Conservation (phyloP, 345 rosid genomes). For the Heritiera littoralis region DNA sequence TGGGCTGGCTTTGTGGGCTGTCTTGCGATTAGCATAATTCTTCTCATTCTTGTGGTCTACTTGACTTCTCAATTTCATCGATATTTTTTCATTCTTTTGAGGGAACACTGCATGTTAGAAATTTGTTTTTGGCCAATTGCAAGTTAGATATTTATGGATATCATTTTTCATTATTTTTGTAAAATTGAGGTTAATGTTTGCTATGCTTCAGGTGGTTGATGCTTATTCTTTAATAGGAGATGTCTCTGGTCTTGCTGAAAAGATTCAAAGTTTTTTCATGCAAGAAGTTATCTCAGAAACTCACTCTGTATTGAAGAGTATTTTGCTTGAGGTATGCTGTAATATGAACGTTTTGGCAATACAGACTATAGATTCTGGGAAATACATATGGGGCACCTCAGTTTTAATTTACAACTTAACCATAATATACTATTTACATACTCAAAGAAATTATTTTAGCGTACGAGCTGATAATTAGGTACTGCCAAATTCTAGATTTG, state of each 20-base stretch:
- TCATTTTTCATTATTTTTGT: background rate
- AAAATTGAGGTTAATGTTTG: constrained; percentile 23
- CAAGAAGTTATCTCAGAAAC: constrained; percentile 97
- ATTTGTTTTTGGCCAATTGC: no score
- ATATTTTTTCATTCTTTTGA: background rate
- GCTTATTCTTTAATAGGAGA: constrained; percentile 99
- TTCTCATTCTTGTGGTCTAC: background rate
- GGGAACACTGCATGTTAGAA: background rate
- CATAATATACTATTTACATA: background rate
- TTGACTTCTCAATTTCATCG: background rate
- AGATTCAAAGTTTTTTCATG: constrained; percentile 96
- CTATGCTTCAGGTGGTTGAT: constrained; percentile 75
- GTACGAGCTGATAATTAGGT: background rate
- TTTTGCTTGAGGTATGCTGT: constrained; percentile 72
- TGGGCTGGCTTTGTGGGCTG: background rate
- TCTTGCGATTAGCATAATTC: background rate
- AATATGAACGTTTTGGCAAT: constrained; percentile 4
- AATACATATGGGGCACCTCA: background rate
- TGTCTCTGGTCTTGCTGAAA: constrained; percentile 94
- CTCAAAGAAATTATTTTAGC: background rate
- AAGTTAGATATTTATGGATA: background rate
- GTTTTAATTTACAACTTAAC: background rate
- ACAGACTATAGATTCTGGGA: background rate
- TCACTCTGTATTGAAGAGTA: constrained; percentile 69
- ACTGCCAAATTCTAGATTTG: constrained; percentile 1